phyloP scores from a whole-genome alignment of 495 filamentous ascomycete species.

The Darksidea phi region DNA sequence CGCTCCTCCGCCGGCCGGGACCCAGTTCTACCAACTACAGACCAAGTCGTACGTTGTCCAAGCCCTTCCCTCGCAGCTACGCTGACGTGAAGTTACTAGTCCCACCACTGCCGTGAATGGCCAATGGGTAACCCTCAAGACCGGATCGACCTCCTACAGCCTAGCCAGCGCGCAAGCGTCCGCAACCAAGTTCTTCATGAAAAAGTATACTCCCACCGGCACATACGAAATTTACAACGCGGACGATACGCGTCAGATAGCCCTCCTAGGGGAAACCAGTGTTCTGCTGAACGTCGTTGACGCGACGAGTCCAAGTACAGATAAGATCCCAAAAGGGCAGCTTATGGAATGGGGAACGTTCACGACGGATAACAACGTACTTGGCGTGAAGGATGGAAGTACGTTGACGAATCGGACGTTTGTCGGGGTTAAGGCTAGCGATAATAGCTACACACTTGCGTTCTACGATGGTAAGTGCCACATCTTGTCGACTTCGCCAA shows the following conservation, averaged over 20 bases:
- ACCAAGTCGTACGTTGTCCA: conserved; percentile 23
- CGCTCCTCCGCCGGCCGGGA: conserved; percentile 22
- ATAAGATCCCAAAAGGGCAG: conserved; percentile 22
- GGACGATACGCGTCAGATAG: conserved; percentile 32
- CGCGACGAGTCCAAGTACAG: conserved; percentile 15
- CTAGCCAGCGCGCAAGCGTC: conserved; percentile 14
- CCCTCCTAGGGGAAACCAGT: conserved; percentile 17
- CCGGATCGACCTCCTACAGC: conserved; percentile 5
- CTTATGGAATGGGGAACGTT: conserved; percentile 34
- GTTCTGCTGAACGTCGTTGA: conserved; percentile 22
- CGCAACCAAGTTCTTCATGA: conserved; percentile 23
- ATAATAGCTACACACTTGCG: conserved; percentile 11
- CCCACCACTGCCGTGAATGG: conserved; percentile 13
- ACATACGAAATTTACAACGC: conserved; percentile 23
- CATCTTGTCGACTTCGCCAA: too few species aligned
- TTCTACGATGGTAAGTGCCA: conserved; percentile 31
- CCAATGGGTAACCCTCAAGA: conserved; percentile 11
- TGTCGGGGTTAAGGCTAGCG: conserved; percentile 19
- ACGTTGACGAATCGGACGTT: conserved; percentile 24
- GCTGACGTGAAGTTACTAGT: not conserved
- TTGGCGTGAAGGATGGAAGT: conserved; percentile 31
- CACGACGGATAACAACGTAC: conserved; percentile 20
- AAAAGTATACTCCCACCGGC: conserved; percentile 16
- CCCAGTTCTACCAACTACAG: conserved; percentile 28
- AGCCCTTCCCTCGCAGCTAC: not conserved